phyloP scores from a whole-genome alignment of 768 basidiomycete species.

The Calocera cornea region DNA sequence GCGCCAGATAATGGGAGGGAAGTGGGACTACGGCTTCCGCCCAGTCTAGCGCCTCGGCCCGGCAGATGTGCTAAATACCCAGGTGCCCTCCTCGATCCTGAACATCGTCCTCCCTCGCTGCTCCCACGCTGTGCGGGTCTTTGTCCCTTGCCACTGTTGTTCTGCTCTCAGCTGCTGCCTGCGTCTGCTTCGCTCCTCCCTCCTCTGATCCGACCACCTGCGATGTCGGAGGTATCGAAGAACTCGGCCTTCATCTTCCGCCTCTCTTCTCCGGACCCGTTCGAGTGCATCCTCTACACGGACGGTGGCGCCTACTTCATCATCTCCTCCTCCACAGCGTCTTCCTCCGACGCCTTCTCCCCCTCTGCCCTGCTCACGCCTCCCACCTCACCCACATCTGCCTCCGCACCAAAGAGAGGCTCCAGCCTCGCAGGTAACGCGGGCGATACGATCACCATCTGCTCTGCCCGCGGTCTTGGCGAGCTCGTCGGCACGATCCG shows the following conservation, averaged over 20 bases:
- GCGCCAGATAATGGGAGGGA: no score
- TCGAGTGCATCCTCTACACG: background rate
- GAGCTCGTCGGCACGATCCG: background rate
- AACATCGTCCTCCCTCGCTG: no score
- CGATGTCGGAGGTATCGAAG: background rate
- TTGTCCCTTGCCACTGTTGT: no score
- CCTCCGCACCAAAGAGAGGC: background rate
- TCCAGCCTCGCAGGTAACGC: background rate
- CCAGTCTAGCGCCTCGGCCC: no score
- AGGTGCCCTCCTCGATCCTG: no score
- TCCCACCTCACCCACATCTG: background rate
- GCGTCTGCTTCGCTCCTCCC: no score
- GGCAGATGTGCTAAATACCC: no score
- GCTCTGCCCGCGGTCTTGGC: background rate
- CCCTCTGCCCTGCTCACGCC: background rate
- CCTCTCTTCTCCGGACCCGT: background rate
- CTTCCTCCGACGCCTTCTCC: background rate
- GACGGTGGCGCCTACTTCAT: background rate
- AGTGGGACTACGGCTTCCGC: no score
- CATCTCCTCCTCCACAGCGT: background rate
- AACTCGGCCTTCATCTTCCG: background rate
- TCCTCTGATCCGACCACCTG: no score
- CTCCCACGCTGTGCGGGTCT: no score
- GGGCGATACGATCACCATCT: background rate
- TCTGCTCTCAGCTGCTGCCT: no score